These are phyloP conservation scores for Colletotrichum simmondsii DNA, from an alignment of 2,329 filamentous ascomycete species.

Conservation along the genomic window DNA sequence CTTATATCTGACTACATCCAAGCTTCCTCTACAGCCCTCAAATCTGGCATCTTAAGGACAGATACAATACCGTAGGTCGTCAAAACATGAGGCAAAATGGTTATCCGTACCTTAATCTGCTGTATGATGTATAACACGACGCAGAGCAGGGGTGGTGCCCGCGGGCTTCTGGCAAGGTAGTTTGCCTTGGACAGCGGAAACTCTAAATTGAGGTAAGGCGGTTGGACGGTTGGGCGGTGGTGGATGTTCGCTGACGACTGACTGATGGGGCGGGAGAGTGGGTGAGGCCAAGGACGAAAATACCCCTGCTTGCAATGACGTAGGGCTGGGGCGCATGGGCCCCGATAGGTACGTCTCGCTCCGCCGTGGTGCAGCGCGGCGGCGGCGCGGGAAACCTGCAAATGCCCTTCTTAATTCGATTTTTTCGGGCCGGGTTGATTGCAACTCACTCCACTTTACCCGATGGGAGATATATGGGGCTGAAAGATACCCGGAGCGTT, in stretches of 20 bases:
- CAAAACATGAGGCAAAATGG: background rate
- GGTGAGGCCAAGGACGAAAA: background rate
- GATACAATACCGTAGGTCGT: background rate
- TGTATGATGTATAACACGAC: background rate
- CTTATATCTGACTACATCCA: background rate
- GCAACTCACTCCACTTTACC: background rate
- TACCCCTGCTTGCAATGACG: slow-evolving; percentile 17
- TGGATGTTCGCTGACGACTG: background rate
- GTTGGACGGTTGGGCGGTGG: background rate
- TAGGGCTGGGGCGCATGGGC: background rate
- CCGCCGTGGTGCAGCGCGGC: background rate
- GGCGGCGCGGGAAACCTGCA: background rate
- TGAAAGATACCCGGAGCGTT: background rate
- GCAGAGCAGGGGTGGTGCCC: background rate
- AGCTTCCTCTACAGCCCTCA: background rate
- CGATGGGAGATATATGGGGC: background rate
- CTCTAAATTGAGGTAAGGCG: background rate
- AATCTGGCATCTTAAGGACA: background rate
- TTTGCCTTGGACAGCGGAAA: slow-evolving; percentile 5
- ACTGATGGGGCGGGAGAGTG: background rate
- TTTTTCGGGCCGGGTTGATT: slow-evolving; percentile 5
- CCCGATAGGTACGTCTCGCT: background rate
- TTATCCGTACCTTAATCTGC: no score
- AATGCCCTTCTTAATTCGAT: background rate
- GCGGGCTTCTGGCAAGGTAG: background rate